Evolutionary conservation across 2,329 filamentous ascomycete species (phyloP).

Genomic region (Huntiella moniliformis): DNA sequence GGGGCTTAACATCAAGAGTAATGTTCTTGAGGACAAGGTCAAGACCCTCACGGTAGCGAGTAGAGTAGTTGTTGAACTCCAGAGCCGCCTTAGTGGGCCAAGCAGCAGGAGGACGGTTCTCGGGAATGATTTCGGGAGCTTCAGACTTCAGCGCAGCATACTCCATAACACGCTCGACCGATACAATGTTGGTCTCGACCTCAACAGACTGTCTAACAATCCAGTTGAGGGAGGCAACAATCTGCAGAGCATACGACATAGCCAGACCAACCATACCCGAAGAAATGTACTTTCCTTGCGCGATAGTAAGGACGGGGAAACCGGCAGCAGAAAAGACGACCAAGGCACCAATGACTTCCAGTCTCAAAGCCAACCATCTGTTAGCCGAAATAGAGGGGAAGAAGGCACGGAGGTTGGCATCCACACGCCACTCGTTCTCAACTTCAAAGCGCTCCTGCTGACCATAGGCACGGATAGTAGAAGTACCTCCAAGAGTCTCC

Average conservation of each 20-base stretch:
- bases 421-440: constrained; percentile 95
- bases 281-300: constrained; percentile 42
- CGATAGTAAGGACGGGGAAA: constrained; percentile 64
- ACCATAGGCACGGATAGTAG: constrained; percentile 85
- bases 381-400: constrained; percentile 91
- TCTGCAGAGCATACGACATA: constrained; percentile 95
- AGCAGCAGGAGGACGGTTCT: constrained; percentile 66
- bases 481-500: constrained; percentile 82
- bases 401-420: constrained; percentile 84
- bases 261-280: constrained; percentile 71
- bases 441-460: constrained; percentile 73
- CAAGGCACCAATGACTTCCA: constrained; percentile 87
- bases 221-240: constrained; percentile 96
- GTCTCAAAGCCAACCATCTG: constrained; percentile 81
- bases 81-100: constrained; percentile 86
- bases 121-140: constrained; percentile 81
- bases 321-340: constrained; percentile 79
- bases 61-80: constrained; percentile 84
- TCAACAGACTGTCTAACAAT: constrained; percentile 97
- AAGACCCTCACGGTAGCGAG: constrained; percentile 73
- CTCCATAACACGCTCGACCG: constrained; percentile 90
- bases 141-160: constrained; percentile 84
- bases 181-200: constrained; percentile 99
- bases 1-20: constrained; percentile 77
- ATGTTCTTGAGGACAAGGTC: constrained; percentile 89